Evolutionary conservation across 139 green algal species (phyloP).

Genomic region (Astrephomene gubernaculifera): DNA sequence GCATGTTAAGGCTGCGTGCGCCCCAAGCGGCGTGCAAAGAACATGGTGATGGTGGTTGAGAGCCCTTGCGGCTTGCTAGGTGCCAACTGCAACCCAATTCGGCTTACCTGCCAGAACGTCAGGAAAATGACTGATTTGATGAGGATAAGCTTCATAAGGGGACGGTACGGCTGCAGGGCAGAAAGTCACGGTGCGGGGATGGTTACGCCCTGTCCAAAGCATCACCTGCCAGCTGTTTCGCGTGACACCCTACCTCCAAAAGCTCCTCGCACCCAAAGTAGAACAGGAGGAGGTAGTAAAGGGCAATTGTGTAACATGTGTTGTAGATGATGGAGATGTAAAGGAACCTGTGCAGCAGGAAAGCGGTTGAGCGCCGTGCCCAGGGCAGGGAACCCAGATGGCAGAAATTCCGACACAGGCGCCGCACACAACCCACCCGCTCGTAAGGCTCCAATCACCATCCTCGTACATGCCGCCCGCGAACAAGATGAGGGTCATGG

Average conservation of each 20-base stretch:
- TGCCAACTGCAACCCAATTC: too few species aligned
- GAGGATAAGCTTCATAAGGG: constrained; percentile 95
- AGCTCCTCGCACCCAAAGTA: constrained; percentile 94
- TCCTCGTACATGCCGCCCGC: constrained; percentile 83
- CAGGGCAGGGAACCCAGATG: too few species aligned
- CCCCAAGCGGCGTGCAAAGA: too few species aligned
- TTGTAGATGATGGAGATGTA: constrained; percentile 96
- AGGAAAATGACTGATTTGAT: constrained; percentile 98
- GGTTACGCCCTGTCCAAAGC: too few species aligned
- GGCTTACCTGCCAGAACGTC: constrained; percentile 97
- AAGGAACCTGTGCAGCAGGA: constrained; percentile 70
- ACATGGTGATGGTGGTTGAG: too few species aligned
- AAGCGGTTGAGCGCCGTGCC: too few species aligned
- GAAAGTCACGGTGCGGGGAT: not conserved
- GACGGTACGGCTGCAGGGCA: constrained; percentile 81
- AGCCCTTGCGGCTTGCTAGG: too few species aligned
- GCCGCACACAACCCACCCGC: constrained; percentile 66
- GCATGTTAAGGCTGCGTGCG: too few species aligned
- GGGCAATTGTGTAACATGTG: constrained; percentile 91
- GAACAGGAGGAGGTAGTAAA: constrained; percentile 96
- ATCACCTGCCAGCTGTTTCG: not conserved
- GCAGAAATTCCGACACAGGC: too few species aligned
- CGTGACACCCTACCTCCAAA: constrained; percentile 63
- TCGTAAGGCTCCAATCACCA: constrained; percentile 78
- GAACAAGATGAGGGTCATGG: constrained; percentile 86